These are phyloP conservation scores for Didymella pomorum DNA, from an alignment of 2,329 filamentous ascomycete genomes.

Conservation along the genomic window DNA sequence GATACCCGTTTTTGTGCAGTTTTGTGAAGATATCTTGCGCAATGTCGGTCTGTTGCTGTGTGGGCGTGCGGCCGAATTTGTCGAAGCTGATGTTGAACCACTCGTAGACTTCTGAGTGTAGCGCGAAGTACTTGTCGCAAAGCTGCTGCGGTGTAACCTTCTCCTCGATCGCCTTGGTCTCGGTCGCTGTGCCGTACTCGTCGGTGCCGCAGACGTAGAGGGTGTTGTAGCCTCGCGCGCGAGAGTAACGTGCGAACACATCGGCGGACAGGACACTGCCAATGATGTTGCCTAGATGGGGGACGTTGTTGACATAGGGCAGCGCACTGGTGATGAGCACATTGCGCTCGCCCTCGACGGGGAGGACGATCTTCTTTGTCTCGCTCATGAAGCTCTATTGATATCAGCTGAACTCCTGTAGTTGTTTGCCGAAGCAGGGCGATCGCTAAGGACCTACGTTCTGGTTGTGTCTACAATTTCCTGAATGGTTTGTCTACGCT, in stretches of 20 bases:
- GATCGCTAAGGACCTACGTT: constrained; percentile 3
- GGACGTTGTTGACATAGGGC: constrained; percentile 78
- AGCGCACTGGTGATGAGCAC: constrained; percentile 91
- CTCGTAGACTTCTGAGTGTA: constrained; percentile 90
- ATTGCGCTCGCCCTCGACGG: constrained; percentile 73
- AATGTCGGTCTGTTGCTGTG: constrained; percentile 87
- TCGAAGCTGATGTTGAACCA: constrained; percentile 98
- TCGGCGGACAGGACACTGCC: constrained; percentile 80
- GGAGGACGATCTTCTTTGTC: constrained; percentile 56
- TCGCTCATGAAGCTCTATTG: constrained; percentile 32
- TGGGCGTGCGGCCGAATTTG: constrained; percentile 92
- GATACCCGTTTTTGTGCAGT: constrained; percentile 85
- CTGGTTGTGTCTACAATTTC: background rate
- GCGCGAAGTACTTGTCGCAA: constrained; percentile 89
- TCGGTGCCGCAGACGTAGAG: constrained; percentile 89
- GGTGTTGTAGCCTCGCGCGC: constrained; percentile 79
- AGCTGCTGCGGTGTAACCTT: constrained; percentile 81
- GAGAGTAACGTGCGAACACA: constrained; percentile 77
- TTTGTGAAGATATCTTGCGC: constrained; percentile 89
- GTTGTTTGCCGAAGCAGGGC: background rate
- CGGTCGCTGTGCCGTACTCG: constrained; percentile 95
- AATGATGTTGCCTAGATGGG: constrained; percentile 71
- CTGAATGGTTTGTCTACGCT: background rate
- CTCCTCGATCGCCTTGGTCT: constrained; percentile 93
- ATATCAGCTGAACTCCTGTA: constrained; percentile 16